Conservation (phyloP, 1,284 basidiomycete genomes). For the Pisolithus thermaeus region DNA sequence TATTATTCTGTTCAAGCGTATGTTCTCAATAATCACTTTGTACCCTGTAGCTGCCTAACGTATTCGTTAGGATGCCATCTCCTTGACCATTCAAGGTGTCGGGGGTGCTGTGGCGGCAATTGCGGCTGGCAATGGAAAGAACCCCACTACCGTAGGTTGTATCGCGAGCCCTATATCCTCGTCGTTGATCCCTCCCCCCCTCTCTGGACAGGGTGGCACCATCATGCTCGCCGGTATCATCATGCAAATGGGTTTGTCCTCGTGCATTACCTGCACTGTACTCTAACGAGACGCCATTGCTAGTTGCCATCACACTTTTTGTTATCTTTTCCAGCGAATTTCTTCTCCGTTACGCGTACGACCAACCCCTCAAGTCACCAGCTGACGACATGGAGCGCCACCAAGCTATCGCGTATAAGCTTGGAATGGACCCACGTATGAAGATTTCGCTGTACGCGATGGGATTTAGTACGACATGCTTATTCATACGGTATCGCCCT, state of each 20-base stretch:
- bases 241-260: conserved; percentile 44
- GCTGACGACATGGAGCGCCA: conserved; percentile 5
- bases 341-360: conserved; percentile 10
- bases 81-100: conserved; percentile 48
- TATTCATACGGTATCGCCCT: conserved; percentile 35
- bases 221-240: conserved; percentile 56
- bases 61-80: conserved; percentile 39
- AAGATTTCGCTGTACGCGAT: conserved; percentile 30
- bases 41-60: not conserved
- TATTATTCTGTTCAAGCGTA: conserved; percentile 41
- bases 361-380: conserved; percentile 8
- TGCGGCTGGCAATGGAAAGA: conserved; percentile 26
- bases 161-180: not conserved
- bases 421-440: conserved; percentile 22
- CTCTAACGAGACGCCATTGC: conserved; percentile 14
- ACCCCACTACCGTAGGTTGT: conserved; percentile 20
- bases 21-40: conserved; percentile 18
- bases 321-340: conserved; percentile 13
- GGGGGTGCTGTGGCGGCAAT: conserved; percentile 50
- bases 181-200: not conserved
- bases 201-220: conserved; percentile 33
- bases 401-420: not conserved
- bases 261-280: conserved; percentile 3
- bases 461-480: conserved; percentile 30
- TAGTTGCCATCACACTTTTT: conserved; percentile 17